Conservation (phyloP, 805 yeast genomes). For the Spathaspora passalidarum region DNA sequence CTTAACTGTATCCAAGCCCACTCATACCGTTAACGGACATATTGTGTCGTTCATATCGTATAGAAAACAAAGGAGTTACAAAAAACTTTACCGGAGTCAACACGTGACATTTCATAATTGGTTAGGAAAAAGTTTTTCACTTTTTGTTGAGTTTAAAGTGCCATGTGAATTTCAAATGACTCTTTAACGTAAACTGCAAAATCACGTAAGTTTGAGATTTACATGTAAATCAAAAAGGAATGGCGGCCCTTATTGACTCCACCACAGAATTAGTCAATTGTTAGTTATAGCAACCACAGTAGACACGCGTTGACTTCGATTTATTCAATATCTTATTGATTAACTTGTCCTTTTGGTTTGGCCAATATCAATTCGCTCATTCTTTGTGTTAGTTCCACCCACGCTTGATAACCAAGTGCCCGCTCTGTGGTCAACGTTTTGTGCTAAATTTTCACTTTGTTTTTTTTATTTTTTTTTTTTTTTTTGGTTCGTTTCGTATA, state of each 20-base stretch:
- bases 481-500: background rate
- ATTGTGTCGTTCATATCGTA: background rate
- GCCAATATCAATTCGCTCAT: too few relatives aligned
- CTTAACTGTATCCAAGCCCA: background rate
- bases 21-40: background rate
- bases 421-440: background rate
- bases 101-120: background rate
- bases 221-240: background rate
- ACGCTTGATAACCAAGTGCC: too few relatives aligned
- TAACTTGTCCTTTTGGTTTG: too few relatives aligned
- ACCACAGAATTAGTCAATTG: too few relatives aligned
- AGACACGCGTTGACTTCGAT: too few relatives aligned
- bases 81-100: background rate
- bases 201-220: background rate
- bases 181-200: background rate
- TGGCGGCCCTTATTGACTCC: too few relatives aligned
- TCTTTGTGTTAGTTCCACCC: too few relatives aligned
- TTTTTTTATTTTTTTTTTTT: background rate
- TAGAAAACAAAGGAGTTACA: background rate
- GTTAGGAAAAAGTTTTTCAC: background rate
- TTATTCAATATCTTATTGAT: too few relatives aligned
- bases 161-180: background rate
- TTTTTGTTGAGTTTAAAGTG: background rate
- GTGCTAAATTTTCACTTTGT: background rate
- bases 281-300: too few relatives aligned